phyloP scores from a whole-genome alignment of 1,284 basidiomycete genomes.

The Naganishia albida region DNA sequence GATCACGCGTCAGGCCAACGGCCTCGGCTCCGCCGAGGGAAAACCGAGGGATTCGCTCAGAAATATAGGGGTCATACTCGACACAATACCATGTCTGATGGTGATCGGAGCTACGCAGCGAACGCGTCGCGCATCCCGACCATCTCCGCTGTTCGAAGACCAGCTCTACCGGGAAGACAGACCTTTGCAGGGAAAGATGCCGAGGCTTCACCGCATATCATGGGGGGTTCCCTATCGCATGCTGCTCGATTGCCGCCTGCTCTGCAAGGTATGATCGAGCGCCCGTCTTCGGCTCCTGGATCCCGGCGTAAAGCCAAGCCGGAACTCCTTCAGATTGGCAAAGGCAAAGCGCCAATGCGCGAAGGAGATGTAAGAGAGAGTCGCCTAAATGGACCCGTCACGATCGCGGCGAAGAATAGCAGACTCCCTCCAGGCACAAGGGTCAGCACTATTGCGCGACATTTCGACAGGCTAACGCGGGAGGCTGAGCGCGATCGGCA shows the following conservation, averaged over 20 bases:
- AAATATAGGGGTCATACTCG: constrained; percentile 38
- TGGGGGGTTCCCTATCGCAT: constrained; percentile 2
- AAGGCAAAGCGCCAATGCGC: constrained; percentile 43
- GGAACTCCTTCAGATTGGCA: constrained; percentile 37
- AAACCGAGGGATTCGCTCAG: constrained; percentile 44
- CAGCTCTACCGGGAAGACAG: background rate
- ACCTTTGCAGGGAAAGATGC: background rate
- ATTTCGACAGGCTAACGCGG: constrained; percentile 57
- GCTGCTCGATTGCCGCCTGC: constrained; percentile 23
- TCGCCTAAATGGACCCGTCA: background rate
- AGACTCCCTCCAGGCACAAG: constrained; percentile 40
- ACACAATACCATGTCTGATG: constrained; percentile 65
- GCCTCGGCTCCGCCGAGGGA: constrained; percentile 44
- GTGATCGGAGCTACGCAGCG: constrained; percentile 83
- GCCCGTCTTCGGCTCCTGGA: background rate
- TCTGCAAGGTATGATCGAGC: background rate
- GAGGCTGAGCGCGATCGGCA: constrained; percentile 59
- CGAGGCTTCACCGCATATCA: background rate
- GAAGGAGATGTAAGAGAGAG: background rate
- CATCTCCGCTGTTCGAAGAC: constrained; percentile 23
- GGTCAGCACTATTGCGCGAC: constrained; percentile 59
- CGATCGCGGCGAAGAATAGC: background rate
- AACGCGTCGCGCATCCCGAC: constrained; percentile 60
- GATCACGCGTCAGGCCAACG: constrained; percentile 44
- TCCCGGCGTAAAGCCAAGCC: constrained; percentile 7